phyloP scores from a whole-genome alignment of 352 stramenopile genomes.

The Phytophthora constricta region DNA sequence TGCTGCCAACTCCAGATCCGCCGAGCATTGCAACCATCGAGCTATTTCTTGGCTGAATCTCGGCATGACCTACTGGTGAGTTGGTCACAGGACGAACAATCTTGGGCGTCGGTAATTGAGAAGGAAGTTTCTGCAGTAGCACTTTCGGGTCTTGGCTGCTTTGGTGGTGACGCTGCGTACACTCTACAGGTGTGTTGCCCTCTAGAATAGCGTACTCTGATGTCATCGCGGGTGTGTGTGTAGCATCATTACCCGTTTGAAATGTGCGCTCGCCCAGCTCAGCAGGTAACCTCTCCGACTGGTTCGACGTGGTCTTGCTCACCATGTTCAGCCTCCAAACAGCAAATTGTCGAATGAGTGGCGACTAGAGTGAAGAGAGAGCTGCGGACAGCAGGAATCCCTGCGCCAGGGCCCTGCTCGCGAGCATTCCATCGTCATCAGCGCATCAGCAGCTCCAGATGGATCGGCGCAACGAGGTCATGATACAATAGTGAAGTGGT shows the following conservation, averaged over 20 bases:
- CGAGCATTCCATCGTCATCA: too few relatives aligned
- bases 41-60: conserved; percentile 8
- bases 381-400: conserved; percentile 4
- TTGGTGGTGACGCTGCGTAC: conserved; percentile 22
- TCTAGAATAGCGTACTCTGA: conserved; percentile 29
- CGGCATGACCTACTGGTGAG: conserved; percentile 2
- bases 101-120: conserved; percentile 26
- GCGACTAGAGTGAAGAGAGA: conserved; percentile 1
- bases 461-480: conserved; percentile 13
- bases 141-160: not conserved
- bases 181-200: conserved; percentile 37
- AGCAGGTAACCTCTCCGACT: not conserved
- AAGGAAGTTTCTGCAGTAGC: conserved; percentile 1
- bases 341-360: not conserved
- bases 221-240: conserved; percentile 2
- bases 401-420: not conserved
- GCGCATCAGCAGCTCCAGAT: conserved; percentile 3
- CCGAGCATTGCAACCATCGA: conserved; percentile 27
- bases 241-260: not conserved
- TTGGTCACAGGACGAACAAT: conserved; percentile 23
- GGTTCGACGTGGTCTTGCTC: not conserved
- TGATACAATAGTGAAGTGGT: too few relatives aligned
- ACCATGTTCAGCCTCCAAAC: not conserved
- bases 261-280: not conserved
- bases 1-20: conserved; percentile 10